Conservation (phyloP, 768 basidiomycete genomes). For the Cystobasidium onofrii region DNA sequence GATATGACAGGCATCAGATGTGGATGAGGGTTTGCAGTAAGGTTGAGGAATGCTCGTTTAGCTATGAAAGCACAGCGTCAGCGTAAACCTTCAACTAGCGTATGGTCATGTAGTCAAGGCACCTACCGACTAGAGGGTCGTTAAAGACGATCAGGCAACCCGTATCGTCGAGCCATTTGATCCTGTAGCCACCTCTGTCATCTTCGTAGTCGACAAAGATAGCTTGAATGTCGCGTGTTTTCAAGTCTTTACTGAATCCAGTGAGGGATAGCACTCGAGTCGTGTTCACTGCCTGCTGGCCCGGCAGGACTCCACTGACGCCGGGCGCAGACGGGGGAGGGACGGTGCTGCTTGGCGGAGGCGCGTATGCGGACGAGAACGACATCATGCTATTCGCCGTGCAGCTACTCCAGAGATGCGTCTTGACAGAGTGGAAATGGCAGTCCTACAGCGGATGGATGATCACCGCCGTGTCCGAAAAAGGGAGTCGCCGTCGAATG, state of each 20-base stretch:
- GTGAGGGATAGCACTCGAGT: constrained; percentile 86
- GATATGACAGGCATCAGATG: constrained; percentile 18
- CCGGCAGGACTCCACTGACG: constrained; percentile 20
- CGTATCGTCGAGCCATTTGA: constrained; percentile 97
- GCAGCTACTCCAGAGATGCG: background rate
- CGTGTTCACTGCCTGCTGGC: constrained; percentile 27
- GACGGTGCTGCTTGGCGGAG: constrained; percentile 13
- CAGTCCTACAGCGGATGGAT: background rate
- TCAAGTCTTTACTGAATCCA: constrained; percentile 91
- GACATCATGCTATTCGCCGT: background rate
- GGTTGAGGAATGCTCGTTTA: constrained; percentile 87
- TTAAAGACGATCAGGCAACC: constrained; percentile 89
- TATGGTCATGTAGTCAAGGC: background rate
- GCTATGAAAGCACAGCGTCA: constrained; percentile 50
- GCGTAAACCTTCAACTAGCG: too few species aligned
- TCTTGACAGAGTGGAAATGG: background rate
- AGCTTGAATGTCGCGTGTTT: constrained; percentile 89
- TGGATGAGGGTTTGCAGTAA: constrained; percentile 68
- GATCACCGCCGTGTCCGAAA: background rate
- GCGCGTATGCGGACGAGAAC: background rate
- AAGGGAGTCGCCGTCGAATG: background rate
- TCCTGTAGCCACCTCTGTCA: constrained; percentile 84
- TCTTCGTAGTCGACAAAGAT: constrained; percentile 85
- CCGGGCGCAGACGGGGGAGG: constrained; percentile 27
- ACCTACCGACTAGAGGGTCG: constrained; percentile 80